Conservation (phyloP, 2,329 filamentous ascomycete species). For the Orbilia brochopaga region DNA sequence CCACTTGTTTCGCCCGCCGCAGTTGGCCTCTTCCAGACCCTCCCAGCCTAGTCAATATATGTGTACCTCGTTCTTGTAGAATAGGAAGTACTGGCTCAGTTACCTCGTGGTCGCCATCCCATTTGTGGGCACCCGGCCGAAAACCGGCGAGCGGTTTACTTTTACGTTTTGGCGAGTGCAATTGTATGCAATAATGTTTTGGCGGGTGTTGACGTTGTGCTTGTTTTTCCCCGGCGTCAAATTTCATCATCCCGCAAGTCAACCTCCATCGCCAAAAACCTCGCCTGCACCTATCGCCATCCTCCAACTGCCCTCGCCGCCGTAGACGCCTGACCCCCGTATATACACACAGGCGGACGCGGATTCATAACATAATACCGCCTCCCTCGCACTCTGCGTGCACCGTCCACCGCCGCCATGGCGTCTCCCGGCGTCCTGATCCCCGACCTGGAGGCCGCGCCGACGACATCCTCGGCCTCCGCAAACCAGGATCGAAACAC, state of each 20-base stretch:
- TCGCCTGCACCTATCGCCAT: neutral
- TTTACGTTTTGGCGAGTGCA: too few species aligned
- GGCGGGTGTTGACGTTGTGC: neutral
- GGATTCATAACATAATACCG: too few species aligned
- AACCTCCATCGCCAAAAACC: neutral
- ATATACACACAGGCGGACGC: too few species aligned
- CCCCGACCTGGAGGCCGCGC: constrained; percentile 41
- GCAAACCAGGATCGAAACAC: constrained; percentile 24
- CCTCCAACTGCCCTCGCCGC: neutral
- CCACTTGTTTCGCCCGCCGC: constrained; percentile 25
- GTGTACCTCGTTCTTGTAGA: too few species aligned
- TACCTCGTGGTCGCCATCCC: neutral
- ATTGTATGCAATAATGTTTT: too few species aligned
- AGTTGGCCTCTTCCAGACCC: neutral
- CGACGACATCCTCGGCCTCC: constrained; percentile 11
- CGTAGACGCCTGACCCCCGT: neutral
- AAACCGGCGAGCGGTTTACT: constrained; percentile 8
- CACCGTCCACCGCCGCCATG: constrained; percentile 6
- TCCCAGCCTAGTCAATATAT: too few species aligned
- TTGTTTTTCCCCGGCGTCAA: neutral
- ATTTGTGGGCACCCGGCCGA: neutral
- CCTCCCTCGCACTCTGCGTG: too few species aligned
- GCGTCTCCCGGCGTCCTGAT: constrained; percentile 28
- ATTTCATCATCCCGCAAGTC: neutral
- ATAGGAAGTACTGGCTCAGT: too few species aligned